Evolutionary conservation across 106 monocot species (phyloP).

Genomic region (Platanthera zijinensis): DNA sequence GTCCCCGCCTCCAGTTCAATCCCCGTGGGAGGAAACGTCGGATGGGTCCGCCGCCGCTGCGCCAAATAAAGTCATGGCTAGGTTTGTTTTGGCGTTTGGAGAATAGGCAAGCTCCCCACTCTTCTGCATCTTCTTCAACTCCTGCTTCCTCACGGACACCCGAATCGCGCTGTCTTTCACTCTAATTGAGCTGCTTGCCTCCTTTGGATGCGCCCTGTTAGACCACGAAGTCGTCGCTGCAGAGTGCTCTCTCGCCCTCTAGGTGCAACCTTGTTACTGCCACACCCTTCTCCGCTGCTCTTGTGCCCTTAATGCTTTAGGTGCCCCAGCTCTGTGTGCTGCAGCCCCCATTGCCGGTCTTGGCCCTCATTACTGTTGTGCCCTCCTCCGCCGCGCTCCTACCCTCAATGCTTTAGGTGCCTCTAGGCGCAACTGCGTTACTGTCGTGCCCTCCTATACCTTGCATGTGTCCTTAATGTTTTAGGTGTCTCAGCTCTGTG

Average conservation of each 20-base stretch:
- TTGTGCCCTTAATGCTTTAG: constrained; percentile 61
- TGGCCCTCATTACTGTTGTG: too few relatives aligned
- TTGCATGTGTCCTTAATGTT: constrained; percentile 40
- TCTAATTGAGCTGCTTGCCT: constrained; percentile 95
- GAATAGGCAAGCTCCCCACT: too few relatives aligned
- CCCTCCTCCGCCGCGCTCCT: too few relatives aligned
- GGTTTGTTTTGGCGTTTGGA: too few relatives aligned
- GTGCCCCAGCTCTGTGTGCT: constrained; percentile 41
- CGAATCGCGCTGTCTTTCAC: constrained; percentile 90
- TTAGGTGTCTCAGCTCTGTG: constrained; percentile 73
- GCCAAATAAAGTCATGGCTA: too few relatives aligned
- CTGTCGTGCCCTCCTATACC: not conserved
- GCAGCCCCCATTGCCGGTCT: constrained; percentile 38
- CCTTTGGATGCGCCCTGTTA: constrained; percentile 66
- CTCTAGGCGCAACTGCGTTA: constrained; percentile 18
- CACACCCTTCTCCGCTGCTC: constrained; percentile 89
- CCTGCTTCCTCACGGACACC: constrained; percentile 50
- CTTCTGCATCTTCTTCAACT: constrained; percentile 8
- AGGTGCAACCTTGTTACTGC: constrained; percentile 69
- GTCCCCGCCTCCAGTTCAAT: too few relatives aligned
- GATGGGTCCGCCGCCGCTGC: too few relatives aligned
- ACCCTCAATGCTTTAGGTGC: constrained; percentile 40
- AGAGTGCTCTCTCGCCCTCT: constrained; percentile 92
- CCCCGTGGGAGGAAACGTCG: too few relatives aligned
- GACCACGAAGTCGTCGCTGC: constrained; percentile 74